phyloP scores from a whole-genome alignment of 768 basidiomycete species.

The Tulasnella sp. region DNA sequence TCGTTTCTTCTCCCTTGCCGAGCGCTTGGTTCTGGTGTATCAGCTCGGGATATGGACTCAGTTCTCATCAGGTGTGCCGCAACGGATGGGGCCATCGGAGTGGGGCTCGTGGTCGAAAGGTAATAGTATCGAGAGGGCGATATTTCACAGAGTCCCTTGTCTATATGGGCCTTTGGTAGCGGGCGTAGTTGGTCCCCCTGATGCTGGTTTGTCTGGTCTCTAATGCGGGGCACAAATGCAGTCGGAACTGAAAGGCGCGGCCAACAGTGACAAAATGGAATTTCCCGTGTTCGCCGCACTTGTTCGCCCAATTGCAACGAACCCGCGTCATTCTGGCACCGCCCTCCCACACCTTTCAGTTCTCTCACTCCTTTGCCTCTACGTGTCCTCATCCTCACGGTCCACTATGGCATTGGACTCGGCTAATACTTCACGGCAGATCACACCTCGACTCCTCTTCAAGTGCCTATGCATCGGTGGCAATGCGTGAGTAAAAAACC shows the following conservation, averaged over 20 bases:
- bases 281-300: neutral
- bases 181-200: neutral
- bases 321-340: neutral
- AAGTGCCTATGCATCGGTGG: slow-evolving; percentile 55
- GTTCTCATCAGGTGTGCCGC: neutral
- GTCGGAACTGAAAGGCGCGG: slow-evolving; percentile 9
- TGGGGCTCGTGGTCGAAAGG: neutral
- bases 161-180: neutral
- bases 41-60: slow-evolving; percentile 42
- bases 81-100: neutral
- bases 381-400: neutral
- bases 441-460: slow-evolving; percentile 15
- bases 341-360: neutral
- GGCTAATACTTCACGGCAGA: neutral
- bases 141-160: neutral
- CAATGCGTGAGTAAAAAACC: slow-evolving; percentile 55
- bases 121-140: neutral
- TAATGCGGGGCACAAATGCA: slow-evolving; percentile 6
- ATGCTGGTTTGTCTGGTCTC: neutral
- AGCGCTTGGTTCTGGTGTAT: slow-evolving; percentile 61
- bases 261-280: neutral
- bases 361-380: neutral
- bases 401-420: neutral
- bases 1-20: slow-evolving; percentile 57
- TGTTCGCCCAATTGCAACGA: neutral